Base-by-base conservation (phyloP, 1,284 basidiomycete genomes). In the Malassezia yamatoensis region DNA sequence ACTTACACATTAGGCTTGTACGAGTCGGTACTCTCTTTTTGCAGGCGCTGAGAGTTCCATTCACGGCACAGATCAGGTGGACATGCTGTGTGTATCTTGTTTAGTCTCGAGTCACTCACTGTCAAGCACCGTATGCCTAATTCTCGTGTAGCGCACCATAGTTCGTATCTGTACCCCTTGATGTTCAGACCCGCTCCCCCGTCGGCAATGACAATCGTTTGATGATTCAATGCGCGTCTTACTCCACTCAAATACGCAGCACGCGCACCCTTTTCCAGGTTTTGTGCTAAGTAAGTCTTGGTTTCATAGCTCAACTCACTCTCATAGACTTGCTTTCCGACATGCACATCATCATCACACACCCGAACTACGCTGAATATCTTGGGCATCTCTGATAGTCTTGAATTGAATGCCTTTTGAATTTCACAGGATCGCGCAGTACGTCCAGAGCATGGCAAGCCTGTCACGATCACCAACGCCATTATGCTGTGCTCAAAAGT, bases 111-210 rank as follows among this genome's bases (percentile, higher is more conserved):
- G 36, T 15, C 24, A 80, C 87, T 73, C 74, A 93, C 89, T 49
- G 91, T 96, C 71, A 86, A 88, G 7, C 88, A 84, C 24, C 90
- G 80, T 34, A 90, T 79, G 64, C 86, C 87, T 57, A 85, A 81
- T 74, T 96, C 93, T 44, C 90, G 79, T 3, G 90, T 90, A 0
- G 88, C 88, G 70, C 91, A 96, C 77, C 96, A 96, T 77, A 96
- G 85, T 77, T 98, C 93, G 76, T 98, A 98, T 37, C 93, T 83
- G 71, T 90, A 96, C 0, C 77, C 80, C 75, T 98, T 96, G 80
- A 96, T 96, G 76, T 98, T 96, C 71, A 96, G 93, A 63, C 88
- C 82, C 7, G 85, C 83, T 66, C 72, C 72, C 0, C 72, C 72
- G 47, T 98, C 93, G 54, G 91, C 82, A 61, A 98, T 87, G 49